Conservation (phyloP, 805 yeast species). For the Yarrowia bubula region DNA sequence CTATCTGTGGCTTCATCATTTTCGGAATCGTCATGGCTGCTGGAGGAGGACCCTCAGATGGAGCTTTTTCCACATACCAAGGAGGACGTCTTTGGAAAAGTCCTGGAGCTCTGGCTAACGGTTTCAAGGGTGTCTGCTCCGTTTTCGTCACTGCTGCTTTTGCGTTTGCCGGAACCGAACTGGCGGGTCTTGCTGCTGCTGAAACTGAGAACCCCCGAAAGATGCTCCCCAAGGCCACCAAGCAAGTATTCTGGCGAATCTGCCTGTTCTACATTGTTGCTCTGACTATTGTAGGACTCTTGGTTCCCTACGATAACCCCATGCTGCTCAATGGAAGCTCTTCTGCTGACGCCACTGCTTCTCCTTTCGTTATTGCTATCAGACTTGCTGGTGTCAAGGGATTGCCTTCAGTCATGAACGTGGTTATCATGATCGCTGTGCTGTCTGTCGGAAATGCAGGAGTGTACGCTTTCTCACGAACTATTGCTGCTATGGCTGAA, state of each 20-base stretch:
- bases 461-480: neutral
- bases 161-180: constrained; percentile 62
- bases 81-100: constrained; percentile 51
- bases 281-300: constrained; percentile 53
- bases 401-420: neutral
- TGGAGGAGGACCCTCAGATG: neutral
- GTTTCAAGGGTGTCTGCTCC: constrained; percentile 61
- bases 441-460: constrained; percentile 1
- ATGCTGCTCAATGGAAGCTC: constrained; percentile 47
- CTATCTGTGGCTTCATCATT: constrained; percentile 1
- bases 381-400: neutral
- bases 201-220: constrained; percentile 65
- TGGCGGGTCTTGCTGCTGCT: constrained; percentile 43
- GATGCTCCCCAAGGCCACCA: constrained; percentile 62
- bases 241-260: constrained; percentile 74
- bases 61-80: neutral
- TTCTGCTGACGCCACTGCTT: constrained; percentile 61
- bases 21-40: constrained; percentile 6
- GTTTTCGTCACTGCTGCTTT: constrained; percentile 68
- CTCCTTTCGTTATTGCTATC: constrained; percentile 59
- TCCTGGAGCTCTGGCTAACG: constrained; percentile 66
- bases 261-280: constrained; percentile 36
- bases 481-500: neutral
- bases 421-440: neutral
- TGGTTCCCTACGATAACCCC: constrained; percentile 58